Conservation (phyloP, 257 asterid genomes). For the Craterostigma plantagineum region DNA sequence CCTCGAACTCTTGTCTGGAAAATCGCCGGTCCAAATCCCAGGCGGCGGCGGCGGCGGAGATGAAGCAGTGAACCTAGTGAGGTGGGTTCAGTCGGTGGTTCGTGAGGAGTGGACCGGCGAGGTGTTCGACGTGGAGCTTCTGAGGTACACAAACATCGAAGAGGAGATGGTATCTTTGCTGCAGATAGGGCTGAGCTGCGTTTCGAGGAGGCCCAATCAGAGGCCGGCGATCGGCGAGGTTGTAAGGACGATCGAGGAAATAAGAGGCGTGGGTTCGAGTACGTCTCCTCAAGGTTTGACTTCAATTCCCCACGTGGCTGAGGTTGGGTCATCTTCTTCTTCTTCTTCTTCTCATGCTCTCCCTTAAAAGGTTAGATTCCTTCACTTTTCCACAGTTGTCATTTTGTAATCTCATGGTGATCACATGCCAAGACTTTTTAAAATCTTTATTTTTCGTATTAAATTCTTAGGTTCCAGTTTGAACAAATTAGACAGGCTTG, state of each 20-base stretch:
- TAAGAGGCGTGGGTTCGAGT: background rate
- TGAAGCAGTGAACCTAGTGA: no score
- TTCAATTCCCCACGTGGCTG: no score
- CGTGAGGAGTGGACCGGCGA: conserved; percentile 4
- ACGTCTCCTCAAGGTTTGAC: background rate
- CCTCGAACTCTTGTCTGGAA: conserved; percentile 55
- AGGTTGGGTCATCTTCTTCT: no score
- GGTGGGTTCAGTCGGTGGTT: conserved; percentile 3
- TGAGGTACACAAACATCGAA: conserved; percentile 2
- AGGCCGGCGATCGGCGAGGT: conserved; percentile 1
- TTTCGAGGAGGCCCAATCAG: background rate
- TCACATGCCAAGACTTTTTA: no score
- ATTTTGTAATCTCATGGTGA: no score
- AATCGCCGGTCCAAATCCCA: conserved; percentile 35
- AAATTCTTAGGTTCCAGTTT: no score
- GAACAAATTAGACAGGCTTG: no score
- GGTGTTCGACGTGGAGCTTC: conserved; percentile 1
- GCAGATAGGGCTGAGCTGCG: conserved; percentile 5
- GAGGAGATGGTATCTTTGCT: background rate
- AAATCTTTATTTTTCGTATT: no score
- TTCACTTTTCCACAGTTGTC: no score
- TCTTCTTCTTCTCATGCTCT: no score
- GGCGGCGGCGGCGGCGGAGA: conserved; percentile 32
- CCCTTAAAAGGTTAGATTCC: no score
- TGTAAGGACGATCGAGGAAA: background rate